Evolutionary conservation across 2,329 filamentous ascomycete species (phyloP).

Genomic region (Diaporthe helianthi): DNA sequence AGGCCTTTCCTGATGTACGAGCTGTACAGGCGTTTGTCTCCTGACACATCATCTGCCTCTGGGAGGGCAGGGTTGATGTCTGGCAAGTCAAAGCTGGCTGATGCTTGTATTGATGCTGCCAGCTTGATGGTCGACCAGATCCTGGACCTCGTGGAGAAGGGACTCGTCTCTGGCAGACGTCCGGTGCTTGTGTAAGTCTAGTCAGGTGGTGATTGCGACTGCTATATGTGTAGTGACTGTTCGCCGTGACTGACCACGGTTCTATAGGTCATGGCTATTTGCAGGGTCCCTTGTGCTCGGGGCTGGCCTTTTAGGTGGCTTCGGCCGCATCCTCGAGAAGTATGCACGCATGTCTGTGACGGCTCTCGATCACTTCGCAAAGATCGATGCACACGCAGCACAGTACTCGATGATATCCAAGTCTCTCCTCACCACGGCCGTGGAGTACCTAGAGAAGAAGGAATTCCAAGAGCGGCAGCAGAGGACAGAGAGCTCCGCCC

Average conservation of each 20-base stretch:
- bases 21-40: conserved; percentile 53
- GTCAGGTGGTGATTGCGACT: not conserved
- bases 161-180: conserved; percentile 51
- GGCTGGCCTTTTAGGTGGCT: conserved; percentile 57
- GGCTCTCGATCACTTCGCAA: conserved; percentile 57
- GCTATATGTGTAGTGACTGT: no score
- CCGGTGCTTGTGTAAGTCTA: conserved; percentile 60
- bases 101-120: conserved; percentile 63
- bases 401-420: conserved; percentile 62
- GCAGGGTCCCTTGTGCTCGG: conserved; percentile 60
- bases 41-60: conserved; percentile 38
- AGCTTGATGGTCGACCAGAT: conserved; percentile 60
- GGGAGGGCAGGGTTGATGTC: conserved; percentile 42
- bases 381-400: conserved; percentile 56
- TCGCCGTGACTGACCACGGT: no score
- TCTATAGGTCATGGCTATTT: conserved; percentile 59
- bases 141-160: conserved; percentile 51
- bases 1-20: conserved; percentile 64
- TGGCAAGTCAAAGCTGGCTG: conserved; percentile 58
- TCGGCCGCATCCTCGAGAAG: conserved; percentile 60
- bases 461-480: conserved; percentile 55
- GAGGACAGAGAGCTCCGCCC: conserved; percentile 58
- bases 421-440: conserved; percentile 54
- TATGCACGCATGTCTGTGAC: conserved; percentile 55
- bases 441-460: conserved; percentile 55